A percentile compares a stretch with the other conserved stretches of the same genome.
Conservation (phyloP, 805 yeast species). For the Yarrowia sp. region DNA sequence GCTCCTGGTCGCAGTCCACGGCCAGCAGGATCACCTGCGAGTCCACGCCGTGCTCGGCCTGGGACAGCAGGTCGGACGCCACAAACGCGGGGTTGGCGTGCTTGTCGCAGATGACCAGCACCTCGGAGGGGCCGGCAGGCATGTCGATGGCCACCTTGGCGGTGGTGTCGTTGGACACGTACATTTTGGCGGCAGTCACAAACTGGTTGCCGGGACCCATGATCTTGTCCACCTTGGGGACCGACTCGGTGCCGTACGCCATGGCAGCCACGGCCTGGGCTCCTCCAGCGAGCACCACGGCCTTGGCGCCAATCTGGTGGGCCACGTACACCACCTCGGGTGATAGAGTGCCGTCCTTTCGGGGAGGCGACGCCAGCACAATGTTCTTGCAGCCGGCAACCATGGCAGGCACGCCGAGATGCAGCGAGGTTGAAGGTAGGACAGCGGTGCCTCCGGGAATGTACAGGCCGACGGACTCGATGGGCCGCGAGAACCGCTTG, state of each 20-base stretch:
- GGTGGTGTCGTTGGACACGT: slow-evolving; percentile 91
- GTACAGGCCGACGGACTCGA: slow-evolving; percentile 92
- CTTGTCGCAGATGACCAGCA: slow-evolving; percentile 87
- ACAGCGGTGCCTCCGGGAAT: slow-evolving; percentile 99
- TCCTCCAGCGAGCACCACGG: slow-evolving; percentile 96
- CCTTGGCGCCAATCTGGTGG: slow-evolving; percentile 88
- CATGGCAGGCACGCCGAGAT: slow-evolving; percentile 98
- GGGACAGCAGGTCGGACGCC: slow-evolving; percentile 94
- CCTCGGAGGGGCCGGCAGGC: slow-evolving; percentile 99
- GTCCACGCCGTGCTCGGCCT: slow-evolving; percentile 98
- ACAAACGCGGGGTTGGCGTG: slow-evolving; percentile 93
- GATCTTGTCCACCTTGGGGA: slow-evolving; percentile 94
- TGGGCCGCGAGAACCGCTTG: slow-evolving; percentile 93
- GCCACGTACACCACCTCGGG: slow-evolving; percentile 99
- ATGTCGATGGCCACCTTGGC: slow-evolving; percentile 96
- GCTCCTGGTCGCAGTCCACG: slow-evolving; percentile 66
- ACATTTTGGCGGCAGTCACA: slow-evolving; percentile 99
- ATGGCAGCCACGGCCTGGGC: slow-evolving; percentile 99
- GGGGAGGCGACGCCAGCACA: slow-evolving; percentile 93
- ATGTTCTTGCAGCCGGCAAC: slow-evolving; percentile 97
- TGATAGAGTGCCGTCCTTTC: slow-evolving; percentile 87
- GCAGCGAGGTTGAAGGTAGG: slow-evolving; percentile 94
- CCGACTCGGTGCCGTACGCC: slow-evolving; percentile 96
- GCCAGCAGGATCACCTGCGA: slow-evolving; percentile 95
- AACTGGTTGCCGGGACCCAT: slow-evolving; percentile 99